Evolutionary conservation across 2,329 filamentous ascomycete species (phyloP).

Genomic region (Tolypocladium amazonense): DNA sequence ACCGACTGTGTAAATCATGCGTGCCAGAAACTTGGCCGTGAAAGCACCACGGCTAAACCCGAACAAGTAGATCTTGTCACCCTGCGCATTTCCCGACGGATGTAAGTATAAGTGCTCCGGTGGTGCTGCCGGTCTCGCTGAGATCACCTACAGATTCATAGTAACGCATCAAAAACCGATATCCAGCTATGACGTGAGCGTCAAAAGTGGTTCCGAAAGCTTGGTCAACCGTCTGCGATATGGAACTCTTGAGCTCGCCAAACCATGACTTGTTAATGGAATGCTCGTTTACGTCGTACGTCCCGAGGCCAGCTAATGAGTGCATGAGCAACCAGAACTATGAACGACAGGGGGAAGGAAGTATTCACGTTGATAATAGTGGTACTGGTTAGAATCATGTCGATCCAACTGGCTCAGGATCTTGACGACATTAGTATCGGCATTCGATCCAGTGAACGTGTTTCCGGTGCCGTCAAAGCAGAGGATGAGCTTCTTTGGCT

Average conservation of each 20-base stretch:
- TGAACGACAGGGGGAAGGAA: neutral
- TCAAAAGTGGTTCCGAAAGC: conserved; percentile 36
- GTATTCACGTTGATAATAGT: conserved; percentile 37
- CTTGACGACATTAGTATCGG: conserved; percentile 44
- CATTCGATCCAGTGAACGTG: conserved; percentile 31
- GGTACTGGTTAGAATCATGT: conserved; percentile 29
- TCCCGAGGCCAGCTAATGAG: conserved; percentile 35
- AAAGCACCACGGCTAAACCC: conserved; percentile 43
- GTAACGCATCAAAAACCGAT: conserved; percentile 43
- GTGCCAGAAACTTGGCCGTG: conserved; percentile 40
- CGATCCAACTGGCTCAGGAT: conserved; percentile 35
- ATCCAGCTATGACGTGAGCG: conserved; percentile 40
- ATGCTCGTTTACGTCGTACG: conserved; percentile 32
- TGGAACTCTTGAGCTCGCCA: conserved; percentile 20
- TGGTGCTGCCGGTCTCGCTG: neutral
- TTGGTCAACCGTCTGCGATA: conserved; percentile 30
- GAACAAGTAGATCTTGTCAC: conserved; percentile 42
- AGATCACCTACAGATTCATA: conserved; percentile 27
- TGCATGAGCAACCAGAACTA: neutral
- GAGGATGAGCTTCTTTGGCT: conserved; percentile 30
- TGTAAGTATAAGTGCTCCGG: neutral
- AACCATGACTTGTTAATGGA: conserved; percentile 27
- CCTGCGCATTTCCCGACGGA: conserved; percentile 14
- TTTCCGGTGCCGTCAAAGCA: conserved; percentile 41
- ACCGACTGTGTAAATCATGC: conserved; percentile 38